These are phyloP conservation scores for Alliaria petiolata DNA, from an alignment of 345 rosid genomes.

Conservation along the genomic window DNA sequence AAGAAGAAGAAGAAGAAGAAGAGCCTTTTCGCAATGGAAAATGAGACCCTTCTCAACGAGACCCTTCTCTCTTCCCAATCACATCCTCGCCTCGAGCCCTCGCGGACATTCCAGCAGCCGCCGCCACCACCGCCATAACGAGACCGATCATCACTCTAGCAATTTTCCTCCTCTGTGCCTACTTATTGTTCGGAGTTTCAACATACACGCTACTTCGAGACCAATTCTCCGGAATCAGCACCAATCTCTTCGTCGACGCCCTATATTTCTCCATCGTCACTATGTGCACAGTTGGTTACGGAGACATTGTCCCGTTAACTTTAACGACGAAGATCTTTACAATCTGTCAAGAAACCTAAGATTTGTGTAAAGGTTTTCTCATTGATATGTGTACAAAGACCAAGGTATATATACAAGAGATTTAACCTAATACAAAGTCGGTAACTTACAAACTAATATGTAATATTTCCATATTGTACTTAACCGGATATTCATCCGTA, in stretches of 20 bases:
- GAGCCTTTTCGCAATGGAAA: slow-evolving; percentile 31
- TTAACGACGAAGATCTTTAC: slow-evolving; percentile 41
- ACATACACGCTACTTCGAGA: slow-evolving; percentile 37
- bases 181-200: slow-evolving; percentile 34
- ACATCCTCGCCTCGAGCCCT: slow-evolving; percentile 1
- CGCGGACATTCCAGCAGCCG: slow-evolving; percentile 6
- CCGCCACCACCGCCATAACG: slow-evolving; percentile 19
- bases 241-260: slow-evolving; percentile 51
- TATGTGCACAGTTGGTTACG: slow-evolving; percentile 61
- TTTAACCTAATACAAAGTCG: too few species aligned
- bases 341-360: too few species aligned
- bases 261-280: slow-evolving; percentile 63
- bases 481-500: too few species aligned
- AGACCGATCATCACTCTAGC: slow-evolving; percentile 30
- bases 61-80: background rate
- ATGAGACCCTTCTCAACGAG: slow-evolving; percentile 24
- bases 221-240: slow-evolving; percentile 36
- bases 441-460: too few species aligned
- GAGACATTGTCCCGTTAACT: slow-evolving; percentile 50
- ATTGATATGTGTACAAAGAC: too few species aligned
- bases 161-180: slow-evolving; percentile 27
- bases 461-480: too few species aligned
- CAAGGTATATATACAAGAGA: too few species aligned
- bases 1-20: background rate
- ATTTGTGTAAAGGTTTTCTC: too few species aligned